These are phyloP conservation scores for Cladorrhinum sp. DNA, from an alignment of 2,329 filamentous ascomycete genomes.

Conservation along the genomic window DNA sequence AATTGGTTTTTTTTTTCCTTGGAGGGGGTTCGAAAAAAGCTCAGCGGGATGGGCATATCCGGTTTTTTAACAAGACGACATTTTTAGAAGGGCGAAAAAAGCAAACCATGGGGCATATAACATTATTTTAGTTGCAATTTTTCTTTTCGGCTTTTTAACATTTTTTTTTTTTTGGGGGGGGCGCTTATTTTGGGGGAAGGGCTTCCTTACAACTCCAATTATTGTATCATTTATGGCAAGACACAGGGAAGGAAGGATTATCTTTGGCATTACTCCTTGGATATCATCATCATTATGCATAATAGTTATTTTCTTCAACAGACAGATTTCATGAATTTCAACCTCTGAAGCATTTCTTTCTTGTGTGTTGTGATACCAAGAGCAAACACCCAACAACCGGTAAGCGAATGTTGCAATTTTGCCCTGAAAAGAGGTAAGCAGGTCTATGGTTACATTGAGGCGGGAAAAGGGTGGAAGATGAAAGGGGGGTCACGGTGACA, in stretches of 20 bases:
- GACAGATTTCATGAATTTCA: not conserved
- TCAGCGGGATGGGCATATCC: not conserved
- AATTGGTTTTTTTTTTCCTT: slow-evolving; percentile 4
- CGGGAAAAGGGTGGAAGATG: too few relatives aligned
- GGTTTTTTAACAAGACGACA: not conserved
- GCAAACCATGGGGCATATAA: not conserved
- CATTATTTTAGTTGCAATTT: not conserved
- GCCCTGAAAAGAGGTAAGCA: not conserved
- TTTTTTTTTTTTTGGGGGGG: not conserved
- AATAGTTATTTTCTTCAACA: not conserved
- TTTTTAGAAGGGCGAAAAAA: slow-evolving; percentile 1
- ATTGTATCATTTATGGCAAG: not conserved
- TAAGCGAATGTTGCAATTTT: not conserved
- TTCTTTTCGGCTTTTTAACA: too few relatives aligned
- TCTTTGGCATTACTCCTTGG: not conserved
- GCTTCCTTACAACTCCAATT: not conserved
- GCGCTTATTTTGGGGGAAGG: not conserved
- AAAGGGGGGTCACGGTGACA: not conserved
- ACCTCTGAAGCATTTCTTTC: not conserved
- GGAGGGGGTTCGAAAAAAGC: slow-evolving; percentile 5
- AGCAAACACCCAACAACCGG: too few relatives aligned
- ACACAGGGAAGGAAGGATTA: too few relatives aligned
- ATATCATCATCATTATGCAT: not conserved
- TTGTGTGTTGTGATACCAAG: too few relatives aligned
- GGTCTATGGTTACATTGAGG: not conserved